Evolutionary conservation across 805 yeast genomes (phyloP), one percentile per base, ranked within the genome.

Genomic region (Yarrowia sp.): DNA sequence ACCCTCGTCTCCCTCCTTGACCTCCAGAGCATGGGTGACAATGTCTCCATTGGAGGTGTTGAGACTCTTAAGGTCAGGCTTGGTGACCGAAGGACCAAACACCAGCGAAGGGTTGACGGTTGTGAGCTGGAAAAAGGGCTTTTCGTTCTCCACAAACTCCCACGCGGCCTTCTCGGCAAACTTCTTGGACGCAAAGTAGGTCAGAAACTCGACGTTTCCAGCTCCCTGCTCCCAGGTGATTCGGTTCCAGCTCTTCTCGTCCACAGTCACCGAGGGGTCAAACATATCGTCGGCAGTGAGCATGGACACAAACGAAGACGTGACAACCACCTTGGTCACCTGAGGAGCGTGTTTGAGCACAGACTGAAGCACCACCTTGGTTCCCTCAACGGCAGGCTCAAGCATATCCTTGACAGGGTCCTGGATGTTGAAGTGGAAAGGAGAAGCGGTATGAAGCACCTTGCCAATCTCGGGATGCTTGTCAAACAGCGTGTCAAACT

Each of bases 101-200:
- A 77, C 78, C 19, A 72, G 70, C 14, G 78, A 76, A n/a, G 79
- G 79, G 64, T 74, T 72, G 53, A 77, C 70, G 15, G 77, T 69
- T 26, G 77, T 70, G 46, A 74, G 68, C 8, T 69, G 65, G 48
- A 76, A 76, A 48, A 77, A 73, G 40, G 45, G 45, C 56, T 64
- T 43, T 41, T 81, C 76, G 15, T 79, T 69, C 26, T 56, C 48
- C 10, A 56, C 48, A 72, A 85, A 86, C 1, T 85, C 82, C 85
- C 90, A 85, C 26, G 85, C 86, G 3, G 87, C 83, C 71, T 79
- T 74, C 76, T 88, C 90, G 45, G 90, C 90, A 73, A 79, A 77
- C 11, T 76, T 81, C 75, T 87, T 87, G 52, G 89, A 75, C 80
- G 50, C 82, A 82, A 67, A 32, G 55, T 74, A 75, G 40, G 73